phyloP scores from a whole-genome alignment of 2,329 filamentous ascomycete genomes.

The Fusarium anthophilum region DNA sequence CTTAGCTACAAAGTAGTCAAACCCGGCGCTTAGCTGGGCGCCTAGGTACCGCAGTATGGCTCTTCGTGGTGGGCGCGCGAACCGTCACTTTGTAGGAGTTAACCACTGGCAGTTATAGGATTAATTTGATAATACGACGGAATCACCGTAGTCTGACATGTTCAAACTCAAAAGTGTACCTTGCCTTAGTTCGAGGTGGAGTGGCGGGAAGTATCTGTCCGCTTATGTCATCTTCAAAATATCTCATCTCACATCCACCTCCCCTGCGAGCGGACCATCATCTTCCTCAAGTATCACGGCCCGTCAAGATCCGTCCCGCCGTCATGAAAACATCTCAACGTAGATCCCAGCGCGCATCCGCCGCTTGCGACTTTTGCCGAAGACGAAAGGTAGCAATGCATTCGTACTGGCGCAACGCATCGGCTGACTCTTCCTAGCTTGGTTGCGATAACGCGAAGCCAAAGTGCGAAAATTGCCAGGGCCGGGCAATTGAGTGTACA shows the following conservation, averaged over 20 bases:
- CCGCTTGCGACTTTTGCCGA: conserved; percentile 38
- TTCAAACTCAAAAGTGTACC: not conserved
- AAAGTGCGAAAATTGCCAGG: conserved; percentile 28
- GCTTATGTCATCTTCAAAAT: not conserved
- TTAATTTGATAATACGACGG: not conserved
- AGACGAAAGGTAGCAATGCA: conserved; percentile 21
- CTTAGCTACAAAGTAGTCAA: too few species aligned
- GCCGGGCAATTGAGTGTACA: conserved; percentile 4
- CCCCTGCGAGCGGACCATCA: not conserved
- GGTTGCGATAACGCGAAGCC: conserved; percentile 36
- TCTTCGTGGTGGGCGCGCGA: too few species aligned
- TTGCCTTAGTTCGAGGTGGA: not conserved
- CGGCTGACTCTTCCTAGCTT: not conserved
- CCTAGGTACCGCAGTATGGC: too few species aligned
- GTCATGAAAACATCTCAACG: not conserved
- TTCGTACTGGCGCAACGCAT: rapidly evolving
- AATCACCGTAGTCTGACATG: not conserved
- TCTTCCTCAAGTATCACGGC: not conserved
- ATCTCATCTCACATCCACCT: not conserved
- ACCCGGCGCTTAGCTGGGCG: too few species aligned
- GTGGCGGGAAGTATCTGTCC: not conserved
- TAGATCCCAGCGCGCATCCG: not conserved
- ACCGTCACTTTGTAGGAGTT: too few species aligned
- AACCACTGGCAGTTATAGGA: too few species aligned
- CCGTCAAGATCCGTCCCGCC: not conserved